Evolutionary conservation across 108 stramenopile genomes (phyloP).

Genomic region (Nitzschia putrida): DNA sequence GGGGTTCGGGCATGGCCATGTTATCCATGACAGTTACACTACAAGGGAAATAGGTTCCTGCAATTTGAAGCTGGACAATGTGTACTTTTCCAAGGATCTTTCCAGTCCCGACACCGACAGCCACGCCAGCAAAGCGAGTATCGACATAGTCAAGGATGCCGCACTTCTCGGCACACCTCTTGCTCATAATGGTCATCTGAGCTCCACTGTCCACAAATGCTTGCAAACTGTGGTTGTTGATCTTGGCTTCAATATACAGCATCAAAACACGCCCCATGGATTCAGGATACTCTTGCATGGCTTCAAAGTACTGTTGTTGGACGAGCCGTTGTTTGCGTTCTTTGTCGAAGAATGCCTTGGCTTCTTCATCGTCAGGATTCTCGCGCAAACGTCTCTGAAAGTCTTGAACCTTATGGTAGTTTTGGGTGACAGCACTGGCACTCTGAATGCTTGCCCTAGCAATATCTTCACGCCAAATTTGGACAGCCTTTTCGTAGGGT

Average conservation of each 20-base stretch:
- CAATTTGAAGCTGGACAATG: slow-evolving; percentile 73
- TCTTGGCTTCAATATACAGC: slow-evolving; percentile 92
- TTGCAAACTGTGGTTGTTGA: slow-evolving; percentile 79
- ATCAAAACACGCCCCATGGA: slow-evolving; percentile 90
- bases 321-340: slow-evolving; percentile 63
- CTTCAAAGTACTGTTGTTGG: slow-evolving; percentile 73
- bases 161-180: slow-evolving; percentile 73
- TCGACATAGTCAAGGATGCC: slow-evolving; percentile 85
- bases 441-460: slow-evolving; percentile 62
- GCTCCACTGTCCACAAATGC: slow-evolving; percentile 97
- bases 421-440: slow-evolving; percentile 43
- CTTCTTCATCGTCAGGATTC: slow-evolving; percentile 84
- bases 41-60: slow-evolving; percentile 61
- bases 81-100: slow-evolving; percentile 90
- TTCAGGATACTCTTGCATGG: slow-evolving; percentile 96
- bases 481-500: slow-evolving; percentile 45
- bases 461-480: slow-evolving; percentile 68
- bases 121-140: slow-evolving; percentile 82
- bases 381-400: slow-evolving; percentile 50
- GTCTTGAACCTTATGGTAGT: slow-evolving; percentile 46
- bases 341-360: slow-evolving; percentile 77
- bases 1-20: slow-evolving; percentile 39
- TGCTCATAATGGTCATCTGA: slow-evolving; percentile 90
- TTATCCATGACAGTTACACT: slow-evolving; percentile 83
- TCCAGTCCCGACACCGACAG: slow-evolving; percentile 92